phyloP scores from a whole-genome alignment of 2,329 filamentous ascomycete genomes.

The Curvularia verruculosa region DNA sequence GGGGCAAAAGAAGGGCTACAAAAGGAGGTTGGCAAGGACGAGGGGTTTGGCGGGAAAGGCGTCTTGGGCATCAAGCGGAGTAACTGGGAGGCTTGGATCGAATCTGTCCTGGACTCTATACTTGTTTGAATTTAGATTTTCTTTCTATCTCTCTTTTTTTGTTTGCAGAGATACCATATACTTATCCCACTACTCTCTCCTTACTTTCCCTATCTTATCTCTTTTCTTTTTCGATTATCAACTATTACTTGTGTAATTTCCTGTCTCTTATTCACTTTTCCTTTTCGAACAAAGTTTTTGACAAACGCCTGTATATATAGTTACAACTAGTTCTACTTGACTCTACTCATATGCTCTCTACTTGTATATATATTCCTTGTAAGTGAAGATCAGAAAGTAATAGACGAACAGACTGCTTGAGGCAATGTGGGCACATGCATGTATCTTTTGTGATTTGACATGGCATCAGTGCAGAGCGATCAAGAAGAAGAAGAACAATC shows the following conservation, averaged over 20 bases:
- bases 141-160: background rate
- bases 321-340: no score
- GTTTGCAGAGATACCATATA: background rate
- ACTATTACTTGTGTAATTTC: background rate
- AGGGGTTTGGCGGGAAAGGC: slow-evolving; percentile 6
- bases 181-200: background rate
- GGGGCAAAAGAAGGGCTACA: slow-evolving; percentile 30
- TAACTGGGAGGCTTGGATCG: slow-evolving; percentile 32
- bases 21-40: slow-evolving; percentile 28
- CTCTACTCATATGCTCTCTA: background rate
- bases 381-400: background rate
- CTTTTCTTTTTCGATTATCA: background rate
- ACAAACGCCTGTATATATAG: no score
- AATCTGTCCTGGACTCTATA: slow-evolving; percentile 23
- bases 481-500: no score
- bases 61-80: slow-evolving; percentile 14
- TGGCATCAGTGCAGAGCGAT: no score
- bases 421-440: no score
- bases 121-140: slow-evolving; percentile 19
- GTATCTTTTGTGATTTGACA: no score
- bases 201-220: background rate
- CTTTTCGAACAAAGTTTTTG: no score
- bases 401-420: background rate
- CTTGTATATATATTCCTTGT: background rate
- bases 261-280: background rate